Percentiles rank a stretch among this genome's conserved stretches.
Evolutionary conservation across 2,329 filamentous ascomycete species (phyloP).

Genomic region (Didymella lethalis): DNA sequence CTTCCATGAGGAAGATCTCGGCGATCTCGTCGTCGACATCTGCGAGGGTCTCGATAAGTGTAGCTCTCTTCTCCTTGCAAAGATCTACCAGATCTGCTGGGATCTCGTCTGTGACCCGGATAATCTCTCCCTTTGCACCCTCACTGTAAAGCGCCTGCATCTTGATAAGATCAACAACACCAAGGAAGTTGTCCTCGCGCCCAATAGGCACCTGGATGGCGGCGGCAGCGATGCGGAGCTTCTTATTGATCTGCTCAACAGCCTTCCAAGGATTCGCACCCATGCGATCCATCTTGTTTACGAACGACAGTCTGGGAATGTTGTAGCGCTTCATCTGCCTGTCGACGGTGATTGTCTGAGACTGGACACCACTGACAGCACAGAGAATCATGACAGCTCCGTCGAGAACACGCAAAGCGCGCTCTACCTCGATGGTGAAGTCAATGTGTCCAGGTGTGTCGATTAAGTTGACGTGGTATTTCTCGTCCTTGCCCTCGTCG

Average conservation of each 20-base stretch:
- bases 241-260: slow-evolving; percentile 95
- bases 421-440: slow-evolving; percentile 98
- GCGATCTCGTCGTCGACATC: slow-evolving; percentile 99
- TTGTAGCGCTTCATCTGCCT: slow-evolving; percentile 99
- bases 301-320: slow-evolving; percentile 91
- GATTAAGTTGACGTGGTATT: slow-evolving; percentile 97
- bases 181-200: slow-evolving; percentile 87
- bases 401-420: slow-evolving; percentile 91
- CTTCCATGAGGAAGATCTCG: slow-evolving; percentile 90
- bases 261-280: slow-evolving; percentile 98
- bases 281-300: slow-evolving; percentile 99
- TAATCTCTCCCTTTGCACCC: slow-evolving; percentile 76
- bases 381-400: slow-evolving; percentile 99
- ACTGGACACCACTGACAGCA: slow-evolving; percentile 95
- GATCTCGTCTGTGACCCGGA: slow-evolving; percentile 80
- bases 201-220: slow-evolving; percentile 96
- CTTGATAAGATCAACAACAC: slow-evolving; percentile 88
- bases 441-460: slow-evolving; percentile 99
- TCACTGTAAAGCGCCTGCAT: slow-evolving; percentile 96
- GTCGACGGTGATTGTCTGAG: slow-evolving; percentile 97
- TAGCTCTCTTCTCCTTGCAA: slow-evolving; percentile 80
- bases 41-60: slow-evolving; percentile 91
- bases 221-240: slow-evolving; percentile 90
- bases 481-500: slow-evolving; percentile 77
- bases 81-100: slow-evolving; percentile 80